phyloP scores from a whole-genome alignment of 1,284 basidiomycete species.

The Grifola frondosa region DNA sequence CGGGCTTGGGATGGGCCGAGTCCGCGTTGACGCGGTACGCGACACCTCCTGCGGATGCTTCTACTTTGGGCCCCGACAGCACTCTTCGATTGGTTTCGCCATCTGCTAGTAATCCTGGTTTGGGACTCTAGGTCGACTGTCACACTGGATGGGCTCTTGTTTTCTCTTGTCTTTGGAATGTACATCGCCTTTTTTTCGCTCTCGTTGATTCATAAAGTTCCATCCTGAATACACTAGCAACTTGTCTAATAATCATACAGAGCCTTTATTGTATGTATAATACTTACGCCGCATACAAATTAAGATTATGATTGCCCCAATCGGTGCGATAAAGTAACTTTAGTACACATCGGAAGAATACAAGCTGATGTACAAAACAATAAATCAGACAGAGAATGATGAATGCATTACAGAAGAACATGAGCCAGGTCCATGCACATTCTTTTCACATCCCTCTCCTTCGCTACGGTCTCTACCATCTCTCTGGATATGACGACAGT shows the following conservation, averaged over 20 bases:
- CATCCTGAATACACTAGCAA: no score
- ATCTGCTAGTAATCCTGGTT: constrained; percentile 15
- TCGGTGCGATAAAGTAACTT: no score
- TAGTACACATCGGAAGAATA: no score
- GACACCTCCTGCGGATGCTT: constrained; percentile 18
- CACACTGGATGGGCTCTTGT: neutral
- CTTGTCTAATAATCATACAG: no score
- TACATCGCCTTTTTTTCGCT: no score
- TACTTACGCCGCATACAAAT: no score
- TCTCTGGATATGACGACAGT: constrained; percentile 65
- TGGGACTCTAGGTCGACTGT: constrained; percentile 5
- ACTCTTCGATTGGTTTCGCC: constrained; percentile 26
- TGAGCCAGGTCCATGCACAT: constrained; percentile 58
- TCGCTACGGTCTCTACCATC: constrained; percentile 69
- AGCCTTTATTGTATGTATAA: no score
- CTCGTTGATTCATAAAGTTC: no score
- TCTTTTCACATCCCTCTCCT: constrained; percentile 61
- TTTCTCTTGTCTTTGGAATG: neutral
- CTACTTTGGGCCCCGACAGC: constrained; percentile 21
- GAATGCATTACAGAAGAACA: constrained; percentile 48
- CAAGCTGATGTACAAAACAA: no score
- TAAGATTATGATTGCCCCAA: no score
- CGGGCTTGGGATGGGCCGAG: constrained; percentile 18
- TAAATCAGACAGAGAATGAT: no score
- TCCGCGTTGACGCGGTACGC: constrained; percentile 8